phyloP scores from a whole-genome alignment of 257 asterid genomes.

The Capsicum rhomboideum region DNA sequence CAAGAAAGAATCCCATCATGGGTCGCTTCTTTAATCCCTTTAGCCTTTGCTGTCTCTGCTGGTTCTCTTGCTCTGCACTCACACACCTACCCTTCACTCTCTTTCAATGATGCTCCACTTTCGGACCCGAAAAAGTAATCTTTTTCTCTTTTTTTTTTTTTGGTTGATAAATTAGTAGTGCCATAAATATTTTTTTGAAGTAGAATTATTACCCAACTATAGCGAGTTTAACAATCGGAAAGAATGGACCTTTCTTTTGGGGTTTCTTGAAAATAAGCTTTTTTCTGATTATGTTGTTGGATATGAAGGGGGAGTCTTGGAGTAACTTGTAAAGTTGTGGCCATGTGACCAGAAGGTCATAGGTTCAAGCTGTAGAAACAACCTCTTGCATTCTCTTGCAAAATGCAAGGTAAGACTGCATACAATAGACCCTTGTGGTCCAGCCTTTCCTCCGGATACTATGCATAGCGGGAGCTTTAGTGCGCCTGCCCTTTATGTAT shows the following conservation, averaged over 20 bases:
- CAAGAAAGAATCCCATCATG: constrained; percentile 4
- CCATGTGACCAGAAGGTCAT: too few species aligned
- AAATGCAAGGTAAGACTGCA: too few species aligned
- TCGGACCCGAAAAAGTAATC: constrained; percentile 36
- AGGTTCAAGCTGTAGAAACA: too few species aligned
- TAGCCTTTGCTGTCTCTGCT: constrained; percentile 57
- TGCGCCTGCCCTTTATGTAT: not conserved
- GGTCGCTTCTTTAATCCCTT: constrained; percentile 43
- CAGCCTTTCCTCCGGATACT: too few species aligned
- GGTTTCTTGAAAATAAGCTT: not conserved
- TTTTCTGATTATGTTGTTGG: not conserved
- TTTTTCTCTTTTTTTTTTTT: not conserved
- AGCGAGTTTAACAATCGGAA: not conserved
- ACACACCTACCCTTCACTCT: constrained; percentile 29
- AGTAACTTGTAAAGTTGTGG: too few species aligned
- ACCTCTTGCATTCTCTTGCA: too few species aligned
- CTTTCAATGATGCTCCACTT: constrained; percentile 53
- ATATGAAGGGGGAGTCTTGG: not conserved
- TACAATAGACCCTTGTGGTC: too few species aligned
- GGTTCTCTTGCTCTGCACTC: constrained; percentile 46
- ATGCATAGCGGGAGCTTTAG: too few species aligned
- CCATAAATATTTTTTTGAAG: not conserved
- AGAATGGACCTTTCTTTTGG: not conserved
- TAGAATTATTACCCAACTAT: not conserved
- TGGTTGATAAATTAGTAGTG: not conserved